Conservation (phyloP, 2,329 filamentous ascomycete species). For the Phaeomoniella chlamydospora region DNA sequence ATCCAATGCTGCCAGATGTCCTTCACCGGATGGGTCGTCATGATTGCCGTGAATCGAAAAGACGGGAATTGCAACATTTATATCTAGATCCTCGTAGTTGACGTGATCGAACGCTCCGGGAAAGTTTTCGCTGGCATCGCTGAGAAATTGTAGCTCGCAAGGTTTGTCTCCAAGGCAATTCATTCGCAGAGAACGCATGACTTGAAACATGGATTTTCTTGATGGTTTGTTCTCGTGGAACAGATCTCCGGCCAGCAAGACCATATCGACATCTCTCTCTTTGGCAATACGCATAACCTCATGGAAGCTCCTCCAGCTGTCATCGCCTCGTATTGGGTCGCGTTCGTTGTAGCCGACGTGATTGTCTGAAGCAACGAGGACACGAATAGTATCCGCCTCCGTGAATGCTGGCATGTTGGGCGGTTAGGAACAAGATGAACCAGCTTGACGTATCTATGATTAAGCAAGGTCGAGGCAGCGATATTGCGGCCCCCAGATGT, state of each 20-base stretch:
- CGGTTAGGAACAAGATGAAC: background rate
- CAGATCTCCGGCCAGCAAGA: slow-evolving; percentile 82
- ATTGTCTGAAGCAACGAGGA: slow-evolving; percentile 88
- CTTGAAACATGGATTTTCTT: slow-evolving; percentile 88
- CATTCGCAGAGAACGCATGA: slow-evolving; percentile 85
- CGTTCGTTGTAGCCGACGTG: slow-evolving; percentile 96
- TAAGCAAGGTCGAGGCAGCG: slow-evolving; percentile 5
- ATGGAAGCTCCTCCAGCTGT: slow-evolving; percentile 93
- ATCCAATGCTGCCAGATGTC: slow-evolving; percentile 80
- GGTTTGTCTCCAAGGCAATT: slow-evolving; percentile 94
- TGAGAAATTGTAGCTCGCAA: slow-evolving; percentile 86
- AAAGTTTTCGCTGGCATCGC: slow-evolving; percentile 83
- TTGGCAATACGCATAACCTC: slow-evolving; percentile 85
- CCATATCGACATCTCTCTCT: slow-evolving; percentile 90
- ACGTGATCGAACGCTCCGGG: slow-evolving; percentile 81
- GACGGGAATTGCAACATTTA: slow-evolving; percentile 92
- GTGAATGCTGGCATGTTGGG: slow-evolving; percentile 1
- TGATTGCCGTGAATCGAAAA: slow-evolving; percentile 99
- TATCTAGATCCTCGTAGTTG: slow-evolving; percentile 95
- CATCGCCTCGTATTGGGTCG: slow-evolving; percentile 85
- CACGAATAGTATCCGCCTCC: slow-evolving; percentile 75
- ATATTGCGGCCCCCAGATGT: too few species aligned
- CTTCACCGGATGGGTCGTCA: slow-evolving; percentile 94
- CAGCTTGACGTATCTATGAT: too few species aligned
- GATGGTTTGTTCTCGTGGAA: slow-evolving; percentile 98